phyloP scores from a whole-genome alignment of 2,329 filamentous ascomycete species.

The Pseudogymnoascus sp. region DNA sequence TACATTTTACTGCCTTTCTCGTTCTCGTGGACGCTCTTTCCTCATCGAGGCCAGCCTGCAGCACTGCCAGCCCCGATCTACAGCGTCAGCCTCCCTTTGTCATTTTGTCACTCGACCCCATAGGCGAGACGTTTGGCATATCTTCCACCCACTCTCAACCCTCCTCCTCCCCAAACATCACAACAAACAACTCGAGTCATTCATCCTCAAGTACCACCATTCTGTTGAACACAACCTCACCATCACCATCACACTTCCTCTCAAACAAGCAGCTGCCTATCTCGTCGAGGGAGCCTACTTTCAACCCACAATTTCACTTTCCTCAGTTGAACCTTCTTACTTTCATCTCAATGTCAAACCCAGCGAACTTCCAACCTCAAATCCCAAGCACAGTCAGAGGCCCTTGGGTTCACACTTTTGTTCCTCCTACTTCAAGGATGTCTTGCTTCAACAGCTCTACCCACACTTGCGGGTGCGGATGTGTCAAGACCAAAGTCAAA shows the following conservation, averaged over 20 bases:
- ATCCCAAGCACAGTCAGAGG: slow-evolving; percentile 50
- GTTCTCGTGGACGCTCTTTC: not conserved
- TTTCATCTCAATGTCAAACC: slow-evolving; percentile 1
- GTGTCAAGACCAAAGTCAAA: not conserved
- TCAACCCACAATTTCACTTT: not conserved
- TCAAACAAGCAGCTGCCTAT: not conserved
- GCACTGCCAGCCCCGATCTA: not conserved
- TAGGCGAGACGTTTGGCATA: not conserved
- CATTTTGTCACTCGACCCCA: not conserved
- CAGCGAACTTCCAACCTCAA: slow-evolving; percentile 46
- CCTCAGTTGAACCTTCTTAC: not conserved
- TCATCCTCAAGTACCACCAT: not conserved
- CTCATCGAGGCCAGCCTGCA: not conserved
- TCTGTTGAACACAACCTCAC: not conserved
- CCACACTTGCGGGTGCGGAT: not conserved
- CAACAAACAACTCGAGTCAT: not conserved
- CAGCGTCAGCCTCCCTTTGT: not conserved
- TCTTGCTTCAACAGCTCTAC: not conserved
- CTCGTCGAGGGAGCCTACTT: not conserved
- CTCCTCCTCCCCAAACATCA: not conserved
- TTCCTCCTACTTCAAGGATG: slow-evolving; percentile 32
- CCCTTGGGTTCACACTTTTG: slow-evolving; percentile 45
- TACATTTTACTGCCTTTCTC: not conserved
- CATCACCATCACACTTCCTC: not conserved
- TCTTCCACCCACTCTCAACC: not conserved